phyloP scores from a whole-genome alignment of 139 green algal species.

The Zygnema cylindricum region DNA sequence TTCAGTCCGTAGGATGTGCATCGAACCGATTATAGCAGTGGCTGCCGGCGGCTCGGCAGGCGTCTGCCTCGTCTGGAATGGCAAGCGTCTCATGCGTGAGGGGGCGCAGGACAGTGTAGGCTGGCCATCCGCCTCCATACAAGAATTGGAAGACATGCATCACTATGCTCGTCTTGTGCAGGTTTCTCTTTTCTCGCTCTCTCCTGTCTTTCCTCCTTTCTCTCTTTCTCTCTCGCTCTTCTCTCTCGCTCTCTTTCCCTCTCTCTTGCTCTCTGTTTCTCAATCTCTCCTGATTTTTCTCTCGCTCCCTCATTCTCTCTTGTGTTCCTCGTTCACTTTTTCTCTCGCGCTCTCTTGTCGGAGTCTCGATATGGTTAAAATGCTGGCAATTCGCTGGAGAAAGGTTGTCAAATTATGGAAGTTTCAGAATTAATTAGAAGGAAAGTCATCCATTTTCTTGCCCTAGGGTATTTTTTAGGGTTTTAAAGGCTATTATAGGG shows the following conservation, averaged over 20 bases:
- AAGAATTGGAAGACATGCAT: background rate
- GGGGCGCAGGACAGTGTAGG: constrained; percentile 11
- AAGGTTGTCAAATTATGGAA: too few relatives aligned
- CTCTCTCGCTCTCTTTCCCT: constrained; percentile 1
- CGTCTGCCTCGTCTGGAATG: constrained; percentile 13
- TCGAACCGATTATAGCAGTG: too few relatives aligned
- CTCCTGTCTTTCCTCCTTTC: background rate
- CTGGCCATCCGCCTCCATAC: background rate
- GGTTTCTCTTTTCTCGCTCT: background rate
- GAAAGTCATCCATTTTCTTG: too few relatives aligned
- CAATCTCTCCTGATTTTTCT: background rate
- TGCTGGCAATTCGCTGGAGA: too few relatives aligned
- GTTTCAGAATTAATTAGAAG: too few relatives aligned
- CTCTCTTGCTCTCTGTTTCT: background rate
- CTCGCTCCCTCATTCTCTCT: background rate
- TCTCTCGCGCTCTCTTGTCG: background rate
- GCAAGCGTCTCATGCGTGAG: background rate
- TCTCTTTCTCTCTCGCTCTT: background rate
- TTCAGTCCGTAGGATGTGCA: too few relatives aligned
- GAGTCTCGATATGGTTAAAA: too few relatives aligned
- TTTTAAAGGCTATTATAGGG: too few relatives aligned
- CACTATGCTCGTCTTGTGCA: constrained; percentile 6
- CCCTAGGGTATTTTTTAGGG: too few relatives aligned
- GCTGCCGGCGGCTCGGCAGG: background rate
- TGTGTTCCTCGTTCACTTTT: background rate